These are phyloP conservation scores for Xylaria venustula DNA, from an alignment of 495 filamentous ascomycete species.

Conservation along the genomic window DNA sequence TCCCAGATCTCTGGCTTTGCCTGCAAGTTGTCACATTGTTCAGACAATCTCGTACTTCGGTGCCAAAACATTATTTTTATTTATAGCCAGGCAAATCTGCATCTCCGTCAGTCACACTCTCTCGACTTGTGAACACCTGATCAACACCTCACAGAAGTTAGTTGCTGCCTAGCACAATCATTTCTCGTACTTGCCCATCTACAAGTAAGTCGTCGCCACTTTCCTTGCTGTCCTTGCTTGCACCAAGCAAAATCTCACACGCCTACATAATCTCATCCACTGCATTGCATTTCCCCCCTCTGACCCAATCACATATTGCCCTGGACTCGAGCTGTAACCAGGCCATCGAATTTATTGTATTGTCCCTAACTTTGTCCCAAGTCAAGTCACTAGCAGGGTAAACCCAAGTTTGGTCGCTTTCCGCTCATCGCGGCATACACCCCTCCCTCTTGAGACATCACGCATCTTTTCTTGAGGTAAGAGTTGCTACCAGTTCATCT, in stretches of 20 bases:
- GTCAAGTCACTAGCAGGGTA: too few relatives aligned
- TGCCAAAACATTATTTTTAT: neutral
- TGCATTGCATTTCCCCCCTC: too few relatives aligned
- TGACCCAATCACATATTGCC: too few relatives aligned
- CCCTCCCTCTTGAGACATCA: neutral
- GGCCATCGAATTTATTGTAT: neutral
- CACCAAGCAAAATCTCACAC: too few relatives aligned
- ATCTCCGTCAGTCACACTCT: too few relatives aligned
- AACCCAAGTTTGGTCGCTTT: too few relatives aligned
- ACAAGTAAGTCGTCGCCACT: neutral
- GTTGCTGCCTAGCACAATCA: neutral
- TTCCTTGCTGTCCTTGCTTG: too few relatives aligned
- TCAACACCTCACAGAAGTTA: neutral
- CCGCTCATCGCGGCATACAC: neutral
- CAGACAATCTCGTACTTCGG: neutral
- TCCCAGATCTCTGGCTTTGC: neutral
- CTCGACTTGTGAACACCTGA: neutral
- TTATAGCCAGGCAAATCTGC: neutral
- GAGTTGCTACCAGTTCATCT: neutral
- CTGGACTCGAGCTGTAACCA: neutral
- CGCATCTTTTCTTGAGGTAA: neutral
- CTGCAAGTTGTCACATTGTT: constrained; percentile 1
- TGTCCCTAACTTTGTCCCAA: too few relatives aligned
- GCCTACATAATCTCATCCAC: too few relatives aligned
- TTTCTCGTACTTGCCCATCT: neutral